Evolutionary conservation across 495 filamentous ascomycete genomes (phyloP).

Genomic region (Chaetomidium leptoderma): DNA sequence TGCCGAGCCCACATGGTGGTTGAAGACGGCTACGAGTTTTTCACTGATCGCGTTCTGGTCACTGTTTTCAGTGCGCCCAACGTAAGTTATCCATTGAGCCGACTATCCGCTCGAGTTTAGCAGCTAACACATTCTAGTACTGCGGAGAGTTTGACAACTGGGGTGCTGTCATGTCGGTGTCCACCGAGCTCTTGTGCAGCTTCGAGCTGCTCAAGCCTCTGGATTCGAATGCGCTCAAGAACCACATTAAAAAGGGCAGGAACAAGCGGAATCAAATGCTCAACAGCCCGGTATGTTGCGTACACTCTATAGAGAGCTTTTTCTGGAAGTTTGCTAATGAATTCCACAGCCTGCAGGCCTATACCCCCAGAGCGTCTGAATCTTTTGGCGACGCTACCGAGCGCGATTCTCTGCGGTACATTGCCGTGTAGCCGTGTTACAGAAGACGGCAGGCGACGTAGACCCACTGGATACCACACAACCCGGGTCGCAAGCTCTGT

Average conservation of each 20-base stretch:
- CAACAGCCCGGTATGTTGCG: conserved; percentile 76
- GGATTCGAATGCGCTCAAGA: conserved; percentile 95
- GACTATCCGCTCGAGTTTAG: no score
- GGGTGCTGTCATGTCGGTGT: conserved; percentile 98
- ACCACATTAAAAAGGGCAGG: conserved; percentile 96
- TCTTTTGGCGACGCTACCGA: neutral
- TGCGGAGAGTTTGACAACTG: conserved; percentile 99
- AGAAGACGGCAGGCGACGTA: neutral
- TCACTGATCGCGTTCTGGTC: conserved; percentile 89
- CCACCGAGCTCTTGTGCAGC: conserved; percentile 85
- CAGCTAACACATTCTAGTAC: conserved; percentile 56
- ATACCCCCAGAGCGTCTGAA: conserved; percentile 52
- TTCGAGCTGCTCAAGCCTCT: conserved; percentile 96
- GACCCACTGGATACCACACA: neutral
- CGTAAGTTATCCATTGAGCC: conserved; percentile 51
- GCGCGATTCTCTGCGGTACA: neutral
- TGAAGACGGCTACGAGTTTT: conserved; percentile 99
- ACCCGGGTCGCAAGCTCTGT: conserved; percentile 15
- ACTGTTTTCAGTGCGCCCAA: conserved; percentile 98
- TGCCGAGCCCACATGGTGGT: conserved; percentile 99
- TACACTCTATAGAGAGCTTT: neutral
- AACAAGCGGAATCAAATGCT: conserved; percentile 86
- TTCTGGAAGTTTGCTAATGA: conserved; percentile 17
- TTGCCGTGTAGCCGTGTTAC: neutral
- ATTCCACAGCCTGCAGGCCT: conserved; percentile 39